phyloP scores from a whole-genome alignment of 1,139 yeast genomes.

The Suhomyces panamericanus region DNA sequence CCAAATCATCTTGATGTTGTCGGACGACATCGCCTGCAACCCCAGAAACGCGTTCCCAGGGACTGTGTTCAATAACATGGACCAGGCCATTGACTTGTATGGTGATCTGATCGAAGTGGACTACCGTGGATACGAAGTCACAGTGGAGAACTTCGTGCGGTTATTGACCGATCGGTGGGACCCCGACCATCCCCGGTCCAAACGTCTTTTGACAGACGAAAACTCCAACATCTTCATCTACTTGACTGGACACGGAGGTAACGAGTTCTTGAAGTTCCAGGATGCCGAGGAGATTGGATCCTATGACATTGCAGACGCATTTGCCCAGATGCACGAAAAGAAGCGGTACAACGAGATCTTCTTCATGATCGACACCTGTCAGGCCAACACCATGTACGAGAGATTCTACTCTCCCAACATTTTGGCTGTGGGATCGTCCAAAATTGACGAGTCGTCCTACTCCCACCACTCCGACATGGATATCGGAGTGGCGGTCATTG shows the following conservation, averaged over 20 bases:
- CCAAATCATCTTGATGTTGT: conserved; percentile 91
- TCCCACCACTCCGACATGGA: conserved; percentile 96
- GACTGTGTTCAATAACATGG: conserved; percentile 90
- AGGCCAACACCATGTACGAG: conserved; percentile 97
- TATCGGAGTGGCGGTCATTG: conserved; percentile 97
- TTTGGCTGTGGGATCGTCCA: conserved; percentile 92
- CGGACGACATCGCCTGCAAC: conserved; percentile 97
- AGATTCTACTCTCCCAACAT: conserved; percentile 90
- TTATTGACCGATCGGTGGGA: conserved; percentile 94
- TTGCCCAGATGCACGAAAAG: conserved; percentile 96
- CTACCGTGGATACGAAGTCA: conserved; percentile 95
- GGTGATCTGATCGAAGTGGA: conserved; percentile 96
- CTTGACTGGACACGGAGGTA: conserved; percentile 98
- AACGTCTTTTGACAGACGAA: conserved; percentile 87
- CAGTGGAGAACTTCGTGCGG: conserved; percentile 92
- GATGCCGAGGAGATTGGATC: conserved; percentile 98
- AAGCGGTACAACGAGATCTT: conserved; percentile 91
- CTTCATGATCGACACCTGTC: conserved; percentile 98
- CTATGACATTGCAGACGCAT: conserved; percentile 94
- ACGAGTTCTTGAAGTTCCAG: conserved; percentile 93
- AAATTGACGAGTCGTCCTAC: conserved; percentile 83
- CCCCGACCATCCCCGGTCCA: conserved; percentile 87
- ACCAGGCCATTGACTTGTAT: conserved; percentile 89
- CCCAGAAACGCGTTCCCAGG: conserved; percentile 96
- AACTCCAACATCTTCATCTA: conserved; percentile 91